Evolutionary conservation across 257 asterid genomes (phyloP), one percentile per base, ranked within the genome.

Genomic region (Salvia rosmarinus): DNA sequence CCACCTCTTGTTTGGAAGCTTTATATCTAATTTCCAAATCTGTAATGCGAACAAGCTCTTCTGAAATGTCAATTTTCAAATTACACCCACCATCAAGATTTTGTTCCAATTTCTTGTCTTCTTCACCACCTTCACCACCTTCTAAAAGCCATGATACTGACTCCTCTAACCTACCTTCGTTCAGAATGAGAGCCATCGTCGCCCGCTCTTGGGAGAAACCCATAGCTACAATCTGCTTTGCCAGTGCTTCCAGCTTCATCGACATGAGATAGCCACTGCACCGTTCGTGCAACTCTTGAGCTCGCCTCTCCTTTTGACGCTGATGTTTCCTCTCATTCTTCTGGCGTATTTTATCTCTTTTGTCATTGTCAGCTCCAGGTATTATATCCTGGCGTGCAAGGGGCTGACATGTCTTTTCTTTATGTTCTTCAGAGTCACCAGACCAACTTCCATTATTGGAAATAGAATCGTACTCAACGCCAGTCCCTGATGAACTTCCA

Each of bases 381-480:
- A 87, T 80, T 8, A 75, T 62, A 55, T 87, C 90, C 70, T 61
- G 89, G 9, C 83, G 89, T 0, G 68, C 20, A 49, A 23, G 30
- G 34, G 78, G 68, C 21, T 81, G 84, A 47, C 81, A 70, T 35
- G 78, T 3, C 75, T 83, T 87, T 17, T 85, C 94, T 77, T 82
- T 85, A n/a, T 78, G 89, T 77, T 87, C 93, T 67, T 94, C 98
- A 20, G 98, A 94, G 77, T 89, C 97, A 50, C 96, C 98, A 68
- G 98, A 94, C 97, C 92, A 94, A 75, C 99, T 91, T 47, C 81
- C 99, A 17, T 84, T 91, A 76, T 91, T 94, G 68, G 97, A 94
- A 68, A 87, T 80, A 35, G 86, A 79, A 76, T 94, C 99, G 64
- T 81, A 86, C 79, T 94, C 97, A 0, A 66, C 64, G 32, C 85